Evolutionary conservation across 2,329 filamentous ascomycete species (phyloP).

Genomic region (Daldinia sp.): DNA sequence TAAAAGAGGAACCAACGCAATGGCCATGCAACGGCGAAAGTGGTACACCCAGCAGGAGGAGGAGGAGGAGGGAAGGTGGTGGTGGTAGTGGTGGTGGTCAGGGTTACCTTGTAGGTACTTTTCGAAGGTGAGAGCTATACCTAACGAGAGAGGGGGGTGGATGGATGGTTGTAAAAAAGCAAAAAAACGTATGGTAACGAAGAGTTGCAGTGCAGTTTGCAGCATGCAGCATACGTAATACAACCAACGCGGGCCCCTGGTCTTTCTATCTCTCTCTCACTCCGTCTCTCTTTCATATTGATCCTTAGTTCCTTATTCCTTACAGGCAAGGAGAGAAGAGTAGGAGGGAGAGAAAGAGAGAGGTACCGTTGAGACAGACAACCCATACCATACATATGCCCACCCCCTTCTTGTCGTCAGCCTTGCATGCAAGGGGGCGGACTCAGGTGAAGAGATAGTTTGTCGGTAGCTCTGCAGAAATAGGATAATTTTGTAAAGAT

Average conservation of each 20-base stretch:
- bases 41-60: conserved; percentile 26
- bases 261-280: too few species aligned
- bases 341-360: background rate
- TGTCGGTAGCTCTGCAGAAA: conserved; percentile 39
- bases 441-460: conserved; percentile 13
- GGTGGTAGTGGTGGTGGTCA: background rate
- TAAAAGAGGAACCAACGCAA: conserved; percentile 30
- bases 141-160: conserved; percentile 1
- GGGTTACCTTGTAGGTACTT: conserved; percentile 19
- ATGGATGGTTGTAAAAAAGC: background rate
- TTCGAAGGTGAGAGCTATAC: conserved; percentile 33
- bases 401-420: too few species aligned
- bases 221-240: conserved; percentile 43
- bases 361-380: conserved; percentile 13
- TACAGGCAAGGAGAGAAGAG: background rate
- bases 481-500: conserved; percentile 25
- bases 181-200: conserved; percentile 39
- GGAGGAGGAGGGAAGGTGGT: conserved; percentile 8
- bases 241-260: conserved; percentile 37
- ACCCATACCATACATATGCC: too few species aligned
- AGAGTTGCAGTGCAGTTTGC: conserved; percentile 43
- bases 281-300: background rate
- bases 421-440: too few species aligned
- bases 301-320: background rate
- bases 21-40: conserved; percentile 35